Evolutionary conservation across 495 filamentous ascomycete genomes (phyloP).

Genomic region (Aeminium ludgeri): DNA sequence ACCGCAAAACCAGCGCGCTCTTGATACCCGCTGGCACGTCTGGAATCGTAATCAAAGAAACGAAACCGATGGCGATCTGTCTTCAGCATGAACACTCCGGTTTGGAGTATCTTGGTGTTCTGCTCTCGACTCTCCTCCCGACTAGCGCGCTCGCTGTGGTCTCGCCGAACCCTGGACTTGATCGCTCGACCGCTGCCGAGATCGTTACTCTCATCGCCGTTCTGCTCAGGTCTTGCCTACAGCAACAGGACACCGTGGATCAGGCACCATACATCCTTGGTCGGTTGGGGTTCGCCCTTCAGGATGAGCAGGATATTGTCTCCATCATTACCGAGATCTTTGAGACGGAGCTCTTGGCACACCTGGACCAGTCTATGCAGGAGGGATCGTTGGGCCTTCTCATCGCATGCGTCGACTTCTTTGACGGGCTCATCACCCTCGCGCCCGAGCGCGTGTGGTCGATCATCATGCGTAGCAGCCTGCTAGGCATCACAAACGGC

Average conservation of each 20-base stretch:
- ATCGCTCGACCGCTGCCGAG: slow-evolving; percentile 39
- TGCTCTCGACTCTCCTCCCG: slow-evolving; percentile 33
- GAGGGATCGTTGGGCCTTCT: slow-evolving; percentile 42
- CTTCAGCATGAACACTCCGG: slow-evolving; percentile 33
- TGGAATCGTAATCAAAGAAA: slow-evolving; percentile 13
- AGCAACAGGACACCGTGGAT: slow-evolving; percentile 3
- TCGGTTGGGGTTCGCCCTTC: slow-evolving; percentile 3
- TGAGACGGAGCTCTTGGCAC: slow-evolving; percentile 53
- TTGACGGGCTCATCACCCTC: slow-evolving; percentile 50
- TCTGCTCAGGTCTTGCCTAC: slow-evolving; percentile 29
- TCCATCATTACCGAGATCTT: slow-evolving; percentile 69
- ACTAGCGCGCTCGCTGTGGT: slow-evolving; percentile 7
- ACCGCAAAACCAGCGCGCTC: background rate
- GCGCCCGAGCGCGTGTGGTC: slow-evolving; percentile 76
- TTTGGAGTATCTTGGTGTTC: slow-evolving; percentile 56
- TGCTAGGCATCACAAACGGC: slow-evolving; percentile 55
- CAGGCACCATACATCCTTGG: slow-evolving; percentile 9
- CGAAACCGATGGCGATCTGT: slow-evolving; percentile 7
- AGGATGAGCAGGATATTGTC: slow-evolving; percentile 47
- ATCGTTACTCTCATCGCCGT: slow-evolving; percentile 46
- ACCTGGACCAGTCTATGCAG: slow-evolving; percentile 35
- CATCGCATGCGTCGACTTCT: slow-evolving; percentile 61
- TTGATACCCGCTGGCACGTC: slow-evolving; percentile 9
- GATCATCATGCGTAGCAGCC: slow-evolving; percentile 58
- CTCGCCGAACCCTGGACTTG: slow-evolving; percentile 7